phyloP scores from a whole-genome alignment of 1,284 basidiomycete species.

The Golubevia sp. region DNA sequence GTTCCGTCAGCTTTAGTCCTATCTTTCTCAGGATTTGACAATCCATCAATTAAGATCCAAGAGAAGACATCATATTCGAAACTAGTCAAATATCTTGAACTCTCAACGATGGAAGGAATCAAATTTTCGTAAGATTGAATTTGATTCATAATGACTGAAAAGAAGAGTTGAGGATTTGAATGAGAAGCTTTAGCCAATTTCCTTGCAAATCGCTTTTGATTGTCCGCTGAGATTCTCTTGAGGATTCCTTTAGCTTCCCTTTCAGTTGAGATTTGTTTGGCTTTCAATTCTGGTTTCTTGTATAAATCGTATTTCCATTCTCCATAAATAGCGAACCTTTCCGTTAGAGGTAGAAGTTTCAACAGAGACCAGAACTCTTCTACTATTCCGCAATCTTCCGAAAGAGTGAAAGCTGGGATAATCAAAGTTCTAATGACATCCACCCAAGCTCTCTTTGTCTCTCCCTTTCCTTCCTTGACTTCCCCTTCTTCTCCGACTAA shows the following conservation, averaged over 20 bases:
- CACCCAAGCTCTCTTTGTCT: slow-evolving; percentile 70
- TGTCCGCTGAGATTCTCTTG: slow-evolving; percentile 75
- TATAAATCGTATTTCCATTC: slow-evolving; percentile 84
- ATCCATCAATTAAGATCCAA: slow-evolving; percentile 82
- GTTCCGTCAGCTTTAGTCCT: slow-evolving; percentile 91
- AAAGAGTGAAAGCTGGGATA: slow-evolving; percentile 83
- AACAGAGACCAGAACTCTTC: slow-evolving; percentile 67
- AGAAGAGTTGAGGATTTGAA: slow-evolving; percentile 90
- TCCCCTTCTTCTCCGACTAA: slow-evolving; percentile 8
- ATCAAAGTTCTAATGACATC: slow-evolving; percentile 78
- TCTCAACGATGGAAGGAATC: slow-evolving; percentile 85
- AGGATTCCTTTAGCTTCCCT: slow-evolving; percentile 68
- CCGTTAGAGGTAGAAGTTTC: slow-evolving; percentile 74
- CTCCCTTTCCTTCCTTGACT: slow-evolving; percentile 9
- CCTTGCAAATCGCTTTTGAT: slow-evolving; percentile 79
- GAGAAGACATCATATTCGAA: slow-evolving; percentile 93
- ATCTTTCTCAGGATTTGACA: slow-evolving; percentile 78
- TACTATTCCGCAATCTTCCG: slow-evolving; percentile 73
- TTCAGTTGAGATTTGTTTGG: slow-evolving; percentile 66
- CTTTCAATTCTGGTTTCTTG: slow-evolving; percentile 62
- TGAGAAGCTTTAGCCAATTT: slow-evolving; percentile 92
- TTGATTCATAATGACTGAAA: slow-evolving; percentile 85
- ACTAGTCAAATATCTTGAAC: slow-evolving; percentile 83
- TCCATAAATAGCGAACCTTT: slow-evolving; percentile 87
- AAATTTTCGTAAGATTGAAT: slow-evolving; percentile 97